These are phyloP conservation scores for Ganoderma meredithae DNA, from an alignment of 1,284 basidiomycete genomes.

Conservation along the genomic window DNA sequence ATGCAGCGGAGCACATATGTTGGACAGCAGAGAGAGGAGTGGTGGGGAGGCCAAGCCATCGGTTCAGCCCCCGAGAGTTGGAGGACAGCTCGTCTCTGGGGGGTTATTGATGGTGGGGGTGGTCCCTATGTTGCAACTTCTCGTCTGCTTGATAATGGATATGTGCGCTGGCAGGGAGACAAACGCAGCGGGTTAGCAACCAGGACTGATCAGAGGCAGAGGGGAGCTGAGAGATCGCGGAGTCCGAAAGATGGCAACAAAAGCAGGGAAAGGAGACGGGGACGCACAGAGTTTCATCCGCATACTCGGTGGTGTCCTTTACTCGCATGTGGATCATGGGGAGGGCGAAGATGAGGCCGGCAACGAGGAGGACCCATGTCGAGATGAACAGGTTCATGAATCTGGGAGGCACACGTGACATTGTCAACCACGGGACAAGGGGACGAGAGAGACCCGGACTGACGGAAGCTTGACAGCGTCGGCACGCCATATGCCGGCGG, in stretches of 20 bases:
- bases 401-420: conserved; percentile 31
- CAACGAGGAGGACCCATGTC: conserved; percentile 52
- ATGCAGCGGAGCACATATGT: conserved; percentile 5
- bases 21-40: background rate
- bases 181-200: background rate
- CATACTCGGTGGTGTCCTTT: conserved; percentile 44
- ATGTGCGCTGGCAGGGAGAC: conserved; percentile 9
- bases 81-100: background rate
- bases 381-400: conserved; percentile 54
- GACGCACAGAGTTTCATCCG: conserved; percentile 42
- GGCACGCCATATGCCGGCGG: conserved; percentile 52
- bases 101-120: background rate
- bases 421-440: conserved; percentile 10
- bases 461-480: conserved; percentile 50
- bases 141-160: conserved; percentile 16
- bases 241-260: conserved; percentile 7
- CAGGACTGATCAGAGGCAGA: conserved; percentile 3
- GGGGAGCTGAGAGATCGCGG: background rate
- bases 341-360: conserved; percentile 50
- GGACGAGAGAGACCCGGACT: conserved; percentile 23
- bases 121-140: conserved; percentile 6
- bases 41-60: background rate
- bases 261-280: background rate
- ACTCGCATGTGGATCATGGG: conserved; percentile 56
- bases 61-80: background rate